A percentile compares a stretch with the other conserved stretches of the same genome.
Conservation (phyloP, 805 yeast species). For the Starmerella sp. region DNA sequence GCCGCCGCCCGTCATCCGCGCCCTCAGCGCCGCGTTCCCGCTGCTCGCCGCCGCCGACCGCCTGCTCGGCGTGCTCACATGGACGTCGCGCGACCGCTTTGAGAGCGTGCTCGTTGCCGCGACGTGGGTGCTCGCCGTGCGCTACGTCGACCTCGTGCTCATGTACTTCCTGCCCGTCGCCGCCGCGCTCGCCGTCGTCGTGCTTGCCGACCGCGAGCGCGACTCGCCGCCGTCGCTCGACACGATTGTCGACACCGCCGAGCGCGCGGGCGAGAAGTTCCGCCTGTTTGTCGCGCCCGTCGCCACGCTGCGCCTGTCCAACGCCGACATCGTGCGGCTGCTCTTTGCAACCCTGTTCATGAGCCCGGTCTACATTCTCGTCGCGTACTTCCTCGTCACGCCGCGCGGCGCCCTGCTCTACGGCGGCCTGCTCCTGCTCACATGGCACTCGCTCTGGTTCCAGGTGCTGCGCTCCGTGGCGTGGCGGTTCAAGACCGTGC, state of each 20-base stretch:
- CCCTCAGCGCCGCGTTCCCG: constrained; percentile 74
- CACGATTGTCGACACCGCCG: constrained; percentile 66
- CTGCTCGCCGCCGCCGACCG: constrained; percentile 65
- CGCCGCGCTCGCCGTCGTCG: constrained; percentile 37
- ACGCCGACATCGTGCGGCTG: constrained; percentile 67
- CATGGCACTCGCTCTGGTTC: constrained; percentile 81
- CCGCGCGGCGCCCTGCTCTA: constrained; percentile 57
- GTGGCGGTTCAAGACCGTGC: constrained; percentile 68
- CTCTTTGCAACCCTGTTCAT: constrained; percentile 73
- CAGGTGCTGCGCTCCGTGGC: constrained; percentile 70
- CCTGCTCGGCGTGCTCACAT: constrained; percentile 60
- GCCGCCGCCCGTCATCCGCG: constrained; percentile 81
- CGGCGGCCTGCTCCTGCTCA: constrained; percentile 49
- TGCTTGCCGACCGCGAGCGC: constrained; percentile 27
- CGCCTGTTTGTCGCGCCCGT: constrained; percentile 75
- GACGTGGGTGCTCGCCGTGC: constrained; percentile 44
- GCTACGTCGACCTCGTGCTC: constrained; percentile 69
- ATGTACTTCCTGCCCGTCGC: constrained; percentile 54
- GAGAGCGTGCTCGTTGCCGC: constrained; percentile 52
- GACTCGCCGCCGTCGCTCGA: constrained; percentile 74
- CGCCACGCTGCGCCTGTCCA: constrained; percentile 53
- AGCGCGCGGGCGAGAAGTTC: constrained; percentile 61
- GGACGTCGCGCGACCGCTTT: constrained; percentile 86
- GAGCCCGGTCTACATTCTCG: constrained; percentile 70
- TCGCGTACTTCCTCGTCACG: constrained; percentile 54